A percentile compares a stretch with the other conserved stretches of the same genome.
These are phyloP conservation scores for Fraxinus velutina DNA, from an alignment of 305 asterid genomes.

Conservation along the genomic window DNA sequence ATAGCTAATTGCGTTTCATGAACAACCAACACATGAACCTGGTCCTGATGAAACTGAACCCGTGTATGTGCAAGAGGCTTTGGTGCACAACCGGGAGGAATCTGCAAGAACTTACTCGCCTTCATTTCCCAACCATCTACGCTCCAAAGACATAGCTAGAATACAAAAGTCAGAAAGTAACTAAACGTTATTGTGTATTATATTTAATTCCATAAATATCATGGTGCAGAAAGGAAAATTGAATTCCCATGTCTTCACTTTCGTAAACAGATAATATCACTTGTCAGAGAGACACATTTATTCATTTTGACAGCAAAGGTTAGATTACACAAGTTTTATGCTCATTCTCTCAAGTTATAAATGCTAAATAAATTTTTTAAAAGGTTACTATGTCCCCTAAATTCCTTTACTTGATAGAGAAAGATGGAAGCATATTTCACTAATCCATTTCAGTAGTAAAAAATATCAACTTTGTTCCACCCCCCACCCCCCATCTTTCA, in stretches of 20 bases:
- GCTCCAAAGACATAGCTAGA: conserved; percentile 64
- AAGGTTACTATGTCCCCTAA: neutral
- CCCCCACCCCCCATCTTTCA: neutral
- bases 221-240: neutral
- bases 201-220: neutral
- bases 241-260: neutral
- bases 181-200: neutral
- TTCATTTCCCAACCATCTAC: conserved; percentile 64
- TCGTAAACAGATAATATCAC: neutral
- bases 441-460: neutral
- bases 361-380: neutral
- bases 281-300: neutral
- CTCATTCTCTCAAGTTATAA: neutral
- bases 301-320: neutral
- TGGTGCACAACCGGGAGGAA: conserved; percentile 39
- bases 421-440: neutral
- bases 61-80: conserved; percentile 53
- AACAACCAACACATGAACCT: conserved; percentile 51
- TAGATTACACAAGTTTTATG: neutral
- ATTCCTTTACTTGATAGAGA: neutral
- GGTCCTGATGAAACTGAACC: conserved; percentile 65
- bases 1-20: conserved; percentile 59
- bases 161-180: neutral
- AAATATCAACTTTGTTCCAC: neutral
- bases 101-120: conserved; percentile 44